Base-by-base conservation (phyloP, 2,329 filamentous ascomycete species). In the Colletotrichum karsti region DNA sequence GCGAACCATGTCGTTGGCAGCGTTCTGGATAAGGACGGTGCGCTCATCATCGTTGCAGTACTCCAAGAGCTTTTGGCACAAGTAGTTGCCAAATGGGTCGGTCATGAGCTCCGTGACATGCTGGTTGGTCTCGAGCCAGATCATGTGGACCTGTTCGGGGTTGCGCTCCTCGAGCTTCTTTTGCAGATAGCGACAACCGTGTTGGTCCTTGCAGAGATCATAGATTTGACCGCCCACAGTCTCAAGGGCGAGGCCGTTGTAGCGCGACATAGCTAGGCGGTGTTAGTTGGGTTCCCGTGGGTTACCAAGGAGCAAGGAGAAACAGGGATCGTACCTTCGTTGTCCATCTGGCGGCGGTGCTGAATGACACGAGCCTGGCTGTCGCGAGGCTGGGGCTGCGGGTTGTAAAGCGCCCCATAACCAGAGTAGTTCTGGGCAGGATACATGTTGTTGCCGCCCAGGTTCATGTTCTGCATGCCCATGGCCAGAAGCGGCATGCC, bases 91-190 rank as follows among this genome's bases (percentile, higher is more conserved):
- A 80, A 99, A 99, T 9, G 96, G 95, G 81, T 99, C 95, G 69
- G 94, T 98, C 96, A 99, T 99, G 72, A 99, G 87, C 84, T 99
- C 96, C 71, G 97, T 91, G 73, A 99, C 95, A 79, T 98, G 94
- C 76, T 92, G 88, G 77, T 95, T 94, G 59, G 95, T 97, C 84
- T 99, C 96, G 30, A 91, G 85, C 86, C 97, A 99, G 79, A 99
- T 98, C 85, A 95, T 91, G 79, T 97, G 92, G 57, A 98, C 88
- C 75, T 97, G 90, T 28, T 95, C 92, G 5, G 92, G 88, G 73
- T 92, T 91, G 73, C 92, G 92, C 76, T 97, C 95, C 82, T 99
- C 96, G 5, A 99, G 87, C 84, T 98, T 97, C 85, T 97, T 96
- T 83, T 99, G 96, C 63, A 99, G 84, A 79, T 96, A 99, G 67